Evolutionary conservation across 2,329 filamentous ascomycete species (phyloP).

Genomic region (Aspergillus fructus): DNA sequence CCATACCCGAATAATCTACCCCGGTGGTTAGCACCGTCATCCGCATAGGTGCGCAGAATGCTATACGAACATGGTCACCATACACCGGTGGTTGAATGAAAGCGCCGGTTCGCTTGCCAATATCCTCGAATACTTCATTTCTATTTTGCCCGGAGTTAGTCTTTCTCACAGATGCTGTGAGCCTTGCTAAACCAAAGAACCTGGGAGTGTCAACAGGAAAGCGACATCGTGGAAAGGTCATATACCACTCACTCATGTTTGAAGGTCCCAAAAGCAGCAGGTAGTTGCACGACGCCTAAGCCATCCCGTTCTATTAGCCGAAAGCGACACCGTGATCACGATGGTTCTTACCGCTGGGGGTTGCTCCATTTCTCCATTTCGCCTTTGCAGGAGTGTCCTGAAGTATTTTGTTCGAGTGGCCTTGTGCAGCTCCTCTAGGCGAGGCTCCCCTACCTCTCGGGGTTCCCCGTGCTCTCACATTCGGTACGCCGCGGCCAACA

Average conservation of each 20-base stretch:
- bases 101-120: constrained; percentile 26
- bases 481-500: not conserved
- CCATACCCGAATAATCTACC: constrained; percentile 27
- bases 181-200: constrained; percentile 21
- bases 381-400: constrained; percentile 25
- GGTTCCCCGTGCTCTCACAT: constrained; percentile 11
- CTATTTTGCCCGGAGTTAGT: constrained; percentile 9
- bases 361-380: constrained; percentile 23
- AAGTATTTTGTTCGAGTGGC: constrained; percentile 15
- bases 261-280: constrained; percentile 20
- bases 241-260: constrained; percentile 24
- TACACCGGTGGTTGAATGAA: constrained; percentile 27
- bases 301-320: not conserved
- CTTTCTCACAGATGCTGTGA: constrained; percentile 1
- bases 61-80: constrained; percentile 22
- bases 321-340: not conserved
- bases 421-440: not conserved
- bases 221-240: not conserved
- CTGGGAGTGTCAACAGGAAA: constrained; percentile 7
- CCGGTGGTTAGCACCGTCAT: not conserved
- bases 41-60: not conserved
- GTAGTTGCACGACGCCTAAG: constrained; percentile 18
- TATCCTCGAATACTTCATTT: constrained; percentile 27
- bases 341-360: constrained; percentile 18
- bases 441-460: constrained; percentile 3